Evolutionary conservation across 176 grass and related monocot genomes (phyloP), one percentile per base, ranked within the genome.

Genomic region (Miscanthus lutarioriparius): DNA sequence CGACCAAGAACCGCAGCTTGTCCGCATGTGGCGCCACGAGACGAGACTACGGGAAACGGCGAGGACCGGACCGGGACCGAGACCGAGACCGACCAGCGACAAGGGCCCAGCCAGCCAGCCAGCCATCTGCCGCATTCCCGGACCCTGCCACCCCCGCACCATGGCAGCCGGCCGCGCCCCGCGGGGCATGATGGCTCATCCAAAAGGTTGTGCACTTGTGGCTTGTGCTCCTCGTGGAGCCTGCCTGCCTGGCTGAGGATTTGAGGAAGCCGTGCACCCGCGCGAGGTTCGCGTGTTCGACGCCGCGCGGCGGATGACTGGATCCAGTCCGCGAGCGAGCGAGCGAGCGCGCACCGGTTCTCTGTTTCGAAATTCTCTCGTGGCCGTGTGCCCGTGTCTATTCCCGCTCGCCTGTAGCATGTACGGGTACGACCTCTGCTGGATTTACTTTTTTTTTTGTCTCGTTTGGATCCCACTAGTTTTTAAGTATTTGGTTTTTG

Each of bases 1-100:
- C 2, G 79, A 47, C 39, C 79, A 11, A 86, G 64, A 26, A 40
- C 36, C 20, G 51, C 67, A 32, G 11, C 58, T 83, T 72, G 84
- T 59, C 84, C 73, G 84, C 84, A 79, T 79, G 79, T 74, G 80
- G 66, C 62, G 78, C 72, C 77, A 89, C 72, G 83, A 82, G 83
- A 86, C 72, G 79, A 77, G 79, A 10, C 83, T 27, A 23, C 15
- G 38, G 2, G 47, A 40, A 32, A 67, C 19, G 72, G n/a, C 28
- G 78, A 40, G 64, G 64, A 69, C 41, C 82, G 64, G 64, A 69
- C 41, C 82, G 51, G 6, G 10, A 62, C n/a, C 7, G 54, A 8
- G 65, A 76, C 41, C 87, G 64, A 5, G 10, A 63, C 59, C n/a
- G 59, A 12, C 10, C 59, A 26, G 59, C 59, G 23, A 26, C 11